Evolutionary conservation across 1,284 basidiomycete species (phyloP).

Genomic region (Marasmius tenuissimus): DNA sequence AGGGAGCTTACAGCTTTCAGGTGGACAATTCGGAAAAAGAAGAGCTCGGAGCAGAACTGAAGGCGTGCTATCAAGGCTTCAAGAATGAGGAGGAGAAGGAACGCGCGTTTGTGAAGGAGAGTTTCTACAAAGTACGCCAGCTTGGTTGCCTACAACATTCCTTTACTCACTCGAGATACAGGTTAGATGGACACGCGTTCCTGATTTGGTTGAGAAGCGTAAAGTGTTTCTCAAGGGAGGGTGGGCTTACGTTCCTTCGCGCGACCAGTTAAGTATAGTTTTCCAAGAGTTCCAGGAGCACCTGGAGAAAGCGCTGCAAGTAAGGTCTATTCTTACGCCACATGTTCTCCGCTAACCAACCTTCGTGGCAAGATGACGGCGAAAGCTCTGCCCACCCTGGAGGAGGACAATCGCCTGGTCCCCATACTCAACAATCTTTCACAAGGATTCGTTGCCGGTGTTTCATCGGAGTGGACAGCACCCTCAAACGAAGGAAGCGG

Average conservation of each 20-base stretch:
- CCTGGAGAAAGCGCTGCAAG: constrained; percentile 82
- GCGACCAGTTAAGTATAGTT: constrained; percentile 85
- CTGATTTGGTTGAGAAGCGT: constrained; percentile 88
- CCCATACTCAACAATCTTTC: constrained; percentile 94
- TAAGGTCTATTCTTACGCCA: constrained; percentile 32
- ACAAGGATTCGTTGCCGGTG: constrained; percentile 91
- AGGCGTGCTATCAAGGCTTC: constrained; percentile 36
- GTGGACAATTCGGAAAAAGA: constrained; percentile 65
- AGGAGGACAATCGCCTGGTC: constrained; percentile 91
- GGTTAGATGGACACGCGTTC: constrained; percentile 88
- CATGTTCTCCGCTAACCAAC: constrained; percentile 6
- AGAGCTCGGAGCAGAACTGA: constrained; percentile 51
- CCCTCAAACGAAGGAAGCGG: constrained; percentile 52
- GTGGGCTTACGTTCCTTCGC: constrained; percentile 87
- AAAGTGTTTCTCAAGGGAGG: constrained; percentile 81
- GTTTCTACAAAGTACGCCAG: constrained; percentile 66
- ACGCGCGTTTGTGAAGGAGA: constrained; percentile 44
- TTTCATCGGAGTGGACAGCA: constrained; percentile 78
- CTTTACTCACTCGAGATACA: constrained; percentile 17
- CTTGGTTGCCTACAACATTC: neutral
- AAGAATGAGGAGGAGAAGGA: constrained; percentile 30
- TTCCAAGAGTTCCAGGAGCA: constrained; percentile 84
- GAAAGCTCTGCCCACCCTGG: constrained; percentile 87
- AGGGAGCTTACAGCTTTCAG: constrained; percentile 28
- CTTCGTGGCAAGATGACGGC: constrained; percentile 67